Evolutionary conservation across 768 basidiomycete genomes (phyloP), one percentile per base, ranked within the genome.

Genomic region (Suillus subalutaceus): DNA sequence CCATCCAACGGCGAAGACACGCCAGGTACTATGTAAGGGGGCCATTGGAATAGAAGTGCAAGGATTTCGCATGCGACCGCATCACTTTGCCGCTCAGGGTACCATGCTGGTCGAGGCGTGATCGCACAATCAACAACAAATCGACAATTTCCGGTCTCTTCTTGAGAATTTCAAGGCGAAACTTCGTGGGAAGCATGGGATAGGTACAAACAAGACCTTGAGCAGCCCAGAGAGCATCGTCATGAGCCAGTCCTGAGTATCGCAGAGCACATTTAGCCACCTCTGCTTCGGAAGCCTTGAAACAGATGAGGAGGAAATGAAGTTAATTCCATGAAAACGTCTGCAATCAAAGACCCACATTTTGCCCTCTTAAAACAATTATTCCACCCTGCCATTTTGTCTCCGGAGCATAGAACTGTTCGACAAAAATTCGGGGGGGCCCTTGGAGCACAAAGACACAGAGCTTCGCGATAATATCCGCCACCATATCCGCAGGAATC

Each of bases 191-290:
- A 4, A 58, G 64, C 12, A 62, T 30, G 26, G 71, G 65, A 23
- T 56, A 48, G 30, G 58, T 43, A 52, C 65, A 64, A 8, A 72
- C n/a, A 48, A 72, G 68, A 16, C 50, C 68, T 55, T 67, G 65
- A 7, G 63, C 52, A 16, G 66, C 35, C 62, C 62, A 70, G 16
- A 69, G 50, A 23, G 62, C 61, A 32, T 64, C 43, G 20, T 66
- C 67, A 50, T 71, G 71, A 16, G 73, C 40, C 67, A 77, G 69
- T 16, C 72, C 74, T 62, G 72, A 78, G 64, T 73, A 74, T 40
- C 78, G 70, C 8, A 75, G 72, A 12, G 71, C 76, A 60, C 75
- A 77, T 61, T 60, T 63, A 37, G 62, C 62, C 26, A 59, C 63
- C 23, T 59, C 38, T 23, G 63, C 50, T 44, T 62, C 64, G 6